These are phyloP conservation scores for Elongisporangium undulatum DNA, from an alignment of 352 stramenopile species.

Conservation along the genomic window DNA sequence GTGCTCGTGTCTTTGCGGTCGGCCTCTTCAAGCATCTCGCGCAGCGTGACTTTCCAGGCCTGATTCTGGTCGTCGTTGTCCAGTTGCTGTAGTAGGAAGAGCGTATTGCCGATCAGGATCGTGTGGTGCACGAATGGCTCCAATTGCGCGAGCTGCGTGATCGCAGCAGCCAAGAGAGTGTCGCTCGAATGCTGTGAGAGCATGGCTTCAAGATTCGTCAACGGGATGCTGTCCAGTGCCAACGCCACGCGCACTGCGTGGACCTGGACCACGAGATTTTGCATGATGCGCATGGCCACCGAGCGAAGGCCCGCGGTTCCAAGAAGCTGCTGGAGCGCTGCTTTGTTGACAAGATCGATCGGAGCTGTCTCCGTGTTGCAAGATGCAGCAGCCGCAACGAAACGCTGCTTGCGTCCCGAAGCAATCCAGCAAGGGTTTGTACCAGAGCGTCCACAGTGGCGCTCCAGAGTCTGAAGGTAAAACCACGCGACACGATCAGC, in stretches of 20 bases:
- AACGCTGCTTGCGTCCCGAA: constrained; percentile 16
- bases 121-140: neutral
- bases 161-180: neutral
- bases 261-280: neutral
- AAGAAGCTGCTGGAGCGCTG: neutral
- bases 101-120: constrained; percentile 22
- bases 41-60: constrained; percentile 1
- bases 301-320: neutral
- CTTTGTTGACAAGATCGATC: neutral
- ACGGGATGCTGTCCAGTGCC: neutral
- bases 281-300: neutral
- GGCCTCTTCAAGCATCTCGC: constrained; percentile 10
- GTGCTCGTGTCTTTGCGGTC: constrained; percentile 12
- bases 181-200: neutral
- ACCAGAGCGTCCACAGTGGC: neutral
- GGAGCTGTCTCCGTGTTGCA: neutral
- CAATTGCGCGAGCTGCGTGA: neutral
- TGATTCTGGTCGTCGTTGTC: constrained; percentile 7
- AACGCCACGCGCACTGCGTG: neutral
- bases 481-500: constrained; percentile 20
- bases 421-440: constrained; percentile 2
- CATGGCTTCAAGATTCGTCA: neutral
- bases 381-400: constrained; percentile 3
- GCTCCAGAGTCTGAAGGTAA: constrained; percentile 3
- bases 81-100: constrained; percentile 31